Evolutionary conservation across 192 early-diverging fungal genomes (phyloP).

Genomic region (Pecoramyces ruminantium): DNA sequence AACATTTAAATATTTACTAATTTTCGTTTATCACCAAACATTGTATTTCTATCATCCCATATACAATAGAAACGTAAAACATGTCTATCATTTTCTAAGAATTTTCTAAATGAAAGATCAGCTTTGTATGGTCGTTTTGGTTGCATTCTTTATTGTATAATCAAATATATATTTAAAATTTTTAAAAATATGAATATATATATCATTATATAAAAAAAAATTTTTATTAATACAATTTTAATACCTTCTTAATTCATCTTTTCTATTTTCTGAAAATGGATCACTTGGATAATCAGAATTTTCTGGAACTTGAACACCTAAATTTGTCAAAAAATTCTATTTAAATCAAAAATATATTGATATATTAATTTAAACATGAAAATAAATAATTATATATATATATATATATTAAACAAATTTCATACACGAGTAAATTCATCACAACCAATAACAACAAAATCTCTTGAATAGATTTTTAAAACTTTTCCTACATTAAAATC

Average conservation of each 20-base stretch:
- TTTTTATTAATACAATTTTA: too few relatives aligned
- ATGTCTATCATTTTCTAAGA: slow-evolving; percentile 1
- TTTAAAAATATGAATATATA: background rate
- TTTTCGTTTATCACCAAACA: slow-evolving; percentile 1
- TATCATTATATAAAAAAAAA: too few relatives aligned
- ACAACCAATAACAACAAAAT: slow-evolving; percentile 2
- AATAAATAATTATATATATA: too few relatives aligned
- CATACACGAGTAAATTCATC: slow-evolving; percentile 3
- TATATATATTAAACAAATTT: background rate
- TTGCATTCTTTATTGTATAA: background rate
- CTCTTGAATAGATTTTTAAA: slow-evolving; percentile 1
- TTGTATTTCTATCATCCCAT: slow-evolving; percentile 1
- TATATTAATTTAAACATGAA: too few relatives aligned
- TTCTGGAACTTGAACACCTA: background rate
- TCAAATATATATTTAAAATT: too few relatives aligned
- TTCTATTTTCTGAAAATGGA: background rate
- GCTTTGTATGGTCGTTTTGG: background rate
- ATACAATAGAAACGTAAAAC: slow-evolving; percentile 4
- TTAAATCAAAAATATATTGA: too few relatives aligned
- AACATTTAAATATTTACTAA: background rate
- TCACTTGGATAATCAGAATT: slow-evolving; percentile 2
- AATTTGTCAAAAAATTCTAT: background rate
- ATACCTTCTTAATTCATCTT: background rate
- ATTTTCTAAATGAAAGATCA: background rate
- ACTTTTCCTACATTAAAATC: slow-evolving; percentile 4